Evolutionary conservation across 495 filamentous ascomycete species (phyloP).

Genomic region (Neurospora sp.): DNA sequence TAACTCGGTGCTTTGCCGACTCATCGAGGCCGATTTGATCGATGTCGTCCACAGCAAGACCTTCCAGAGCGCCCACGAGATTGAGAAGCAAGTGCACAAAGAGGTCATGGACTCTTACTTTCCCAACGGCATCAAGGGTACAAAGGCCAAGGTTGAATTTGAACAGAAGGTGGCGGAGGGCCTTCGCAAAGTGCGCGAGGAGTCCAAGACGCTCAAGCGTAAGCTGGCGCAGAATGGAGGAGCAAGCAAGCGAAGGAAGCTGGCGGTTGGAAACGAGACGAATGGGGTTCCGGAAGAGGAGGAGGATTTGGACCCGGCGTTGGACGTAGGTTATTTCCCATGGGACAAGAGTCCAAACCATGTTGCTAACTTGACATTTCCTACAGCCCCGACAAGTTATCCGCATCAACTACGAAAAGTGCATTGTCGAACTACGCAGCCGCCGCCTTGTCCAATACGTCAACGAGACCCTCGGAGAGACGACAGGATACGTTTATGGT

Average conservation of each 20-base stretch:
- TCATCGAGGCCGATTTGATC: slow-evolving; percentile 35
- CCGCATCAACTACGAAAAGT: slow-evolving; percentile 78
- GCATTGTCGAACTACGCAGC: slow-evolving; percentile 70
- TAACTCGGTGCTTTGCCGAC: slow-evolving; percentile 30
- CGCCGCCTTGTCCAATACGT: slow-evolving; percentile 56
- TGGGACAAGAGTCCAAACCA: neutral
- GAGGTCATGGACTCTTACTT: slow-evolving; percentile 32
- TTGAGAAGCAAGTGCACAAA: slow-evolving; percentile 26
- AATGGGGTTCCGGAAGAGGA: slow-evolving; percentile 20
- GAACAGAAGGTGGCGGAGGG: slow-evolving; percentile 44
- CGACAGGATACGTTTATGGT: slow-evolving; percentile 64
- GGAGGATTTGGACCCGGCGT: slow-evolving; percentile 27
- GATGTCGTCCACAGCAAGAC: slow-evolving; percentile 28
- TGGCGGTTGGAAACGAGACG: slow-evolving; percentile 23
- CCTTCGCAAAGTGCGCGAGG: slow-evolving; percentile 37
- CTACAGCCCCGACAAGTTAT: slow-evolving; percentile 49
- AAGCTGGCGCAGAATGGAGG: slow-evolving; percentile 32
- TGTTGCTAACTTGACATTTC: slow-evolving; percentile 15
- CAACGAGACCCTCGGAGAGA: slow-evolving; percentile 47
- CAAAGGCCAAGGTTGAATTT: slow-evolving; percentile 48
- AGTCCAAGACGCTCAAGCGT: slow-evolving; percentile 38
- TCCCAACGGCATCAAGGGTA: slow-evolving; percentile 31
- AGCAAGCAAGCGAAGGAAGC: slow-evolving; percentile 37
- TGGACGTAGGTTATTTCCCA: slow-evolving; percentile 22
- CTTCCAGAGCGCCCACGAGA: slow-evolving; percentile 30